Base-by-base conservation (phyloP, 2,329 filamentous ascomycete species). In the Cercospora janseana region DNA sequence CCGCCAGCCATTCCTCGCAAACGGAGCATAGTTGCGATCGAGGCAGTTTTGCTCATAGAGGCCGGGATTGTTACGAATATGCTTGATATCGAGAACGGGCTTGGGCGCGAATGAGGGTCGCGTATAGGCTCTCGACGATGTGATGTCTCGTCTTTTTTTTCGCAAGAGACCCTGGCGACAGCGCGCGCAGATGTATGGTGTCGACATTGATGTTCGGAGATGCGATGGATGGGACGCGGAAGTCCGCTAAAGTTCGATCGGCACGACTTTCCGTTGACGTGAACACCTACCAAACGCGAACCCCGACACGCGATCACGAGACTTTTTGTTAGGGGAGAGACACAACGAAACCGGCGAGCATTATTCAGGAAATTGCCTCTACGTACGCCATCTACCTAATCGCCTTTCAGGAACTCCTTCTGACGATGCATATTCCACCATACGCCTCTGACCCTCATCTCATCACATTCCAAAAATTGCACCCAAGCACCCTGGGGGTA, bases 21-120 rank as follows among this genome's bases (percentile, higher is more conserved):
- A 76, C 0, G 71, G 67, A 10, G 68, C 76, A 72, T 96, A 96
- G 69, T 96, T 96, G 60, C 93, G 83, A 59, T 90, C 85, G 52
- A 86, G 68, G 70, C 88, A 95, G 65, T 94, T 97, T 59, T 85
- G 77, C 60, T 86, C 80, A 75, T 96, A 87, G 12, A 94, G 78
- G 10, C 85, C 81, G 12, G 87, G 82, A 70, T 94, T 87, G 64
- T 89, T 80, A 51, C 91, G 90, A 68, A 98, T 95, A 72, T 93
- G 86, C 69, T 88, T 92, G 66, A 95, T 79, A 72, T 96, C 87
- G 59, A 94, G 79, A 38, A 79, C 79, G 20, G 88, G 82, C 67
- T 88, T 92, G 8, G 89, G 90, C 10, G 88, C 90, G 45, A 80
- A 84, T 1, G 86, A 76, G 4, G 87, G 86, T 29, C 84, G 78